These are phyloP conservation scores for Pisolithus microcarpus DNA, from an alignment of 768 basidiomycete species.

Conservation along the genomic window DNA sequence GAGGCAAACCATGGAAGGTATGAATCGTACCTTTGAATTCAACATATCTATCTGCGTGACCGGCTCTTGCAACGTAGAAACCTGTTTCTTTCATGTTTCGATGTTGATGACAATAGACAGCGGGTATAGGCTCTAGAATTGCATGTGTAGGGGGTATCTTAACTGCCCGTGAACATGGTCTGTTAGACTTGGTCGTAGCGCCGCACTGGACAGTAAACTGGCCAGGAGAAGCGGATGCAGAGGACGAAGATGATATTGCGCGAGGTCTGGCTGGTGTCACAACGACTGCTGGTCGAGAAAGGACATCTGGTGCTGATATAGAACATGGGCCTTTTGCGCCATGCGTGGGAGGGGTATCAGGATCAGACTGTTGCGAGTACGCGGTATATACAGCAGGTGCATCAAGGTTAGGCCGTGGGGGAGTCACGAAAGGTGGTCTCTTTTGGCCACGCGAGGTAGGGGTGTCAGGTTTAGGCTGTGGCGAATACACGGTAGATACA, in stretches of 20 bases:
- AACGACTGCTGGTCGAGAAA: constrained; percentile 7
- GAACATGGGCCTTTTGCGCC: background rate
- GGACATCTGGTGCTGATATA: constrained; percentile 1
- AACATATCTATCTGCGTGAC: constrained; percentile 38
- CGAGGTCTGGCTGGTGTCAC: constrained; percentile 17
- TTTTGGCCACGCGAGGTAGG: constrained; percentile 13
- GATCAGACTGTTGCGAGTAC: background rate
- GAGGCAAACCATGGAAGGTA: background rate
- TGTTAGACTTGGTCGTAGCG: constrained; percentile 58
- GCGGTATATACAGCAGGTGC: background rate
- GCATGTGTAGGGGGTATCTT: constrained; percentile 33
- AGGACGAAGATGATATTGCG: constrained; percentile 11
- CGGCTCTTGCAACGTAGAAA: constrained; percentile 47
- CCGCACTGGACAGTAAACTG: constrained; percentile 42
- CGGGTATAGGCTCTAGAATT: constrained; percentile 21
- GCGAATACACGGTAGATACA: background rate
- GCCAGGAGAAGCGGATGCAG: constrained; percentile 13
- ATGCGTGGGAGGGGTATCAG: constrained; percentile 9
- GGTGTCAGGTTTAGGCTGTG: background rate
- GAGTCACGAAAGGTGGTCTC: constrained; percentile 12
- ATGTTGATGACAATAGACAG: constrained; percentile 61
- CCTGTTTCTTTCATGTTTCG: constrained; percentile 50
- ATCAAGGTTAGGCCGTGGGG: constrained; percentile 30
- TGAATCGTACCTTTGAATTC: constrained; percentile 44
- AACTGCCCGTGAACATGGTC: constrained; percentile 53